These are phyloP conservation scores for Aegilops umbellulata DNA, from an alignment of 176 grass and related monocot species.

Conservation along the genomic window DNA sequence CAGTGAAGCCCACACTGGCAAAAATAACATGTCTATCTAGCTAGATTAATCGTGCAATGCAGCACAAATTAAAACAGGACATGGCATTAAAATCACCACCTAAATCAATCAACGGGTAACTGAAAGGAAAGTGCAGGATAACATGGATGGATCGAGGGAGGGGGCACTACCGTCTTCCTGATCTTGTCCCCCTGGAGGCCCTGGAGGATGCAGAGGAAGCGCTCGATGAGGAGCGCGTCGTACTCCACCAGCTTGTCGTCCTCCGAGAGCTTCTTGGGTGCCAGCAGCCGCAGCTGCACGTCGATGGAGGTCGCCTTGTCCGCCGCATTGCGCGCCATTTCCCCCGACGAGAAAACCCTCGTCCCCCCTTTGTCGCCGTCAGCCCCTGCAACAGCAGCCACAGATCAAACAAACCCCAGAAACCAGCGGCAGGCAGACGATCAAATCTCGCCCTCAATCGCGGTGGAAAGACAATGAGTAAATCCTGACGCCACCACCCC, in stretches of 20 bases:
- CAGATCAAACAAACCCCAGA: constrained; percentile 21
- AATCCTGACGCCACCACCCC: background rate
- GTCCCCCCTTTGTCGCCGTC: background rate
- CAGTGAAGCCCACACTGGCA: background rate
- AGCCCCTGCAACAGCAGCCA: constrained; percentile 27
- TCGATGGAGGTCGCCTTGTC: constrained; percentile 81
- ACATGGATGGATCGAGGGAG: background rate
- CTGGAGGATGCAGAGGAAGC: constrained; percentile 87
- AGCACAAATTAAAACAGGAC: background rate
- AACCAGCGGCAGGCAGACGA: background rate
- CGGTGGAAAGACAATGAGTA: background rate
- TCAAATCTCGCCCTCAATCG: background rate
- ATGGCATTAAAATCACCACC: background rate
- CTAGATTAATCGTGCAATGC: constrained; percentile 8
- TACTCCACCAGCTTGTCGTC: constrained; percentile 90
- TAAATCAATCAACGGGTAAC: background rate
- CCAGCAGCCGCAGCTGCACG: constrained; percentile 70
- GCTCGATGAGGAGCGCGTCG: constrained; percentile 79
- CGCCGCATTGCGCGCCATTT: constrained; percentile 45
- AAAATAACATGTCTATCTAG: background rate
- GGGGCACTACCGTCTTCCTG: constrained; percentile 59
- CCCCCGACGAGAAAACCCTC: background rate
- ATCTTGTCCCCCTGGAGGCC: constrained; percentile 70
- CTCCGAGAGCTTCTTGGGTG: constrained; percentile 78
- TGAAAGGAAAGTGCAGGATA: background rate